Conservation (phyloP, 805 yeast species). For the Cephaloascus albidus region DNA sequence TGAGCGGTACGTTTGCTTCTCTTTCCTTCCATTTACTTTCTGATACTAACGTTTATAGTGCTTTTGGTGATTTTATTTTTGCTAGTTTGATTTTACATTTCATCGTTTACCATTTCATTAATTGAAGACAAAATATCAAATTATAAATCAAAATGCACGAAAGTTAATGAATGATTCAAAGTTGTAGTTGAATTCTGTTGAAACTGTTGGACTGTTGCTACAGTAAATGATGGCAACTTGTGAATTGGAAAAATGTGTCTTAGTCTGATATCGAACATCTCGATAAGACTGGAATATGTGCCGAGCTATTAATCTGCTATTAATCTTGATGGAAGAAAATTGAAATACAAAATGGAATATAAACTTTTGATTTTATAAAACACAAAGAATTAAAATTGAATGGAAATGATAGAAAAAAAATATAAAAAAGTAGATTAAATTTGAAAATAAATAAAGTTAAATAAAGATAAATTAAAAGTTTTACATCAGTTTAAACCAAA, state of each 20-base stretch:
- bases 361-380: neutral
- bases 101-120: slow-evolving; percentile 82
- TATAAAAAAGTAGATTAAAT: neutral
- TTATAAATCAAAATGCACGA: neutral
- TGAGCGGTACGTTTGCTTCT: slow-evolving; percentile 9
- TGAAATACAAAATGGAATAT: no score
- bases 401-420: neutral
- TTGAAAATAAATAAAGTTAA: neutral
- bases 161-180: no score
- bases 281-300: no score
- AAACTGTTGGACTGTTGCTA: no score
- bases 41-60: slow-evolving; percentile 32
- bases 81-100: slow-evolving; percentile 88
- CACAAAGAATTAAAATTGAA: neutral
- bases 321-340: no score
- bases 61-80: slow-evolving; percentile 81
- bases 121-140: slow-evolving; percentile 25
- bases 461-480: neutral
- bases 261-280: no score
- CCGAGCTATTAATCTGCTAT: no score
- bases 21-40: slow-evolving; percentile 6
- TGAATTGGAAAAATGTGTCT: no score
- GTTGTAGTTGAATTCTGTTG: no score
- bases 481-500: neutral
- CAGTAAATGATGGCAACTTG: no score